A percentile compares a stretch with the other conserved stretches of the same genome.
These are phyloP conservation scores for Didymella lethalis DNA, from an alignment of 2,329 filamentous ascomycete species.

Conservation along the genomic window DNA sequence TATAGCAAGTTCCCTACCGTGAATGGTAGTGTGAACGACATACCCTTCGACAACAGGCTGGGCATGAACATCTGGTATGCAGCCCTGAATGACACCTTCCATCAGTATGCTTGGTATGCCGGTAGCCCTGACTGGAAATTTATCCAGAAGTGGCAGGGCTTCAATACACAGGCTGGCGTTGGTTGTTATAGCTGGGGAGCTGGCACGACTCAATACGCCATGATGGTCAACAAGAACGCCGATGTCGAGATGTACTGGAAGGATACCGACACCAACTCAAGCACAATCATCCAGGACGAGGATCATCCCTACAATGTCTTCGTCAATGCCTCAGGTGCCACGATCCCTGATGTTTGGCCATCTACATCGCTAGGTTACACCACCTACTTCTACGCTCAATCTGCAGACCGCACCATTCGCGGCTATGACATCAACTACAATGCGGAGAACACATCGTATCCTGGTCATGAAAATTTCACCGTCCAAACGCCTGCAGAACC, in stretches of 20 bases:
- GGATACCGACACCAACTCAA: constrained; percentile 49
- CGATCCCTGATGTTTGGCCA: constrained; percentile 51
- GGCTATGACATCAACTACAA: constrained; percentile 52
- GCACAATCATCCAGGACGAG: constrained; percentile 31
- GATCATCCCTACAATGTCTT: constrained; percentile 53
- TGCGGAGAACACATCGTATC: constrained; percentile 51
- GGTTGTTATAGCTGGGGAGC: constrained; percentile 56
- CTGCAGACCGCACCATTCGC: constrained; percentile 45
- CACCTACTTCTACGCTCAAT: constrained; percentile 54
- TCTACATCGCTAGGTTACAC: constrained; percentile 54
- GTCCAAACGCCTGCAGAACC: constrained; percentile 42
- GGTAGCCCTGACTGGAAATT: constrained; percentile 49
- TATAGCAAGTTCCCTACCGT: constrained; percentile 49
- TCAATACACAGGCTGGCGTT: constrained; percentile 56
- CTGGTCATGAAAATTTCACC: constrained; percentile 40
- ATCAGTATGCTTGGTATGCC: constrained; percentile 54
- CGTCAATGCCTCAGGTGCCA: constrained; percentile 37
- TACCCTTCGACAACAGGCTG: constrained; percentile 36
- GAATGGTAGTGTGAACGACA: constrained; percentile 35
- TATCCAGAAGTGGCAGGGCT: constrained; percentile 49
- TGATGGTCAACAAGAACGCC: constrained; percentile 53
- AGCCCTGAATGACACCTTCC: constrained; percentile 50
- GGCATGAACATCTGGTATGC: constrained; percentile 59
- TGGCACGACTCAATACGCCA: constrained; percentile 53
- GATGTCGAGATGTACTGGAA: constrained; percentile 56